Conservation (phyloP, 768 basidiomycete genomes). For the Tylopilus vinaceipallidus region DNA sequence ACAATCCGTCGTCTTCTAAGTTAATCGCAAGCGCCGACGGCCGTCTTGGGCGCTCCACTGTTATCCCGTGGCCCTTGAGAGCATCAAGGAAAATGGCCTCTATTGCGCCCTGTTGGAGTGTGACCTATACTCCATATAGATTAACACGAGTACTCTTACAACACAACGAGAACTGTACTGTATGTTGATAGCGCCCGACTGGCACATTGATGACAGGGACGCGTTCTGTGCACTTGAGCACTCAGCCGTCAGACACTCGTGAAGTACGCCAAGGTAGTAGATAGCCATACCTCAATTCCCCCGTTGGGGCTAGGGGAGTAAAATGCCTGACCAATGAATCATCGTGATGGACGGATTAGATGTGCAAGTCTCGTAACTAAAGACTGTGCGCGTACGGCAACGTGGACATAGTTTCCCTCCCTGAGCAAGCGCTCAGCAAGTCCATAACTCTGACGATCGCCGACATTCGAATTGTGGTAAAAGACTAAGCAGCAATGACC, state of each 20-base stretch:
- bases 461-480: neutral
- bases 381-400: conserved; percentile 46
- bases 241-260: neutral
- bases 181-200: conserved; percentile 70
- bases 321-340: conserved; percentile 61
- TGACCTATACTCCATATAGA: too few species aligned
- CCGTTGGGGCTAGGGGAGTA: conserved; percentile 64
- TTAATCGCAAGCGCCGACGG: too few species aligned
- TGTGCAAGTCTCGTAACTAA: neutral
- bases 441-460: conserved; percentile 71
- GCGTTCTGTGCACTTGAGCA: conserved; percentile 55
- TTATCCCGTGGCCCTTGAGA: too few species aligned
- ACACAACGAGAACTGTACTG: conserved; percentile 37
- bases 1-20: too few species aligned
- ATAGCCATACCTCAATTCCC: conserved; percentile 53
- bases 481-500: neutral
- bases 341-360: neutral
- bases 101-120: too few species aligned
- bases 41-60: too few species aligned
- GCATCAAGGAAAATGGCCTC: too few species aligned
- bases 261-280: neutral
- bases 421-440: conserved; percentile 62
- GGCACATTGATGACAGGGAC: conserved; percentile 59
- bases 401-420: conserved; percentile 67
- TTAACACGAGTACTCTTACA: neutral